Evolutionary conservation across 1,284 basidiomycete species (phyloP).

Genomic region (Heterobasidion parviporum): DNA sequence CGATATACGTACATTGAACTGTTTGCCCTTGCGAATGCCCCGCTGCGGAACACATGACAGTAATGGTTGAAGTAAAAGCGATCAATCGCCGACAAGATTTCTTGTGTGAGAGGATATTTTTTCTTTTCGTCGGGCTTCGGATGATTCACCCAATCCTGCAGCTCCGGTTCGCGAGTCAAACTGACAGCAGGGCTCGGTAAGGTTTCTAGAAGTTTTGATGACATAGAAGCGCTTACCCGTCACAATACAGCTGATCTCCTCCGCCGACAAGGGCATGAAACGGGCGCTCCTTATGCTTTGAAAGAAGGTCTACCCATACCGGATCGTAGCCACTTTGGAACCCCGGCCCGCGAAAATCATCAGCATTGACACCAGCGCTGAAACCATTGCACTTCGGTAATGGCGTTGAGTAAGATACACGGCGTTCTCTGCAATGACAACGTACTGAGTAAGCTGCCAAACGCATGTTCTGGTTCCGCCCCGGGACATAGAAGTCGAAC

Average conservation of each 20-base stretch:
- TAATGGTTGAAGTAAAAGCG: slow-evolving; percentile 90
- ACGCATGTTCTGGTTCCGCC: slow-evolving; percentile 77
- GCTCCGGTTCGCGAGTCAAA: slow-evolving; percentile 64
- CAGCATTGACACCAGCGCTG: slow-evolving; percentile 70
- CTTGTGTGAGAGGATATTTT: slow-evolving; percentile 55
- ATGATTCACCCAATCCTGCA: slow-evolving; percentile 78
- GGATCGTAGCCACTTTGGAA: slow-evolving; percentile 80
- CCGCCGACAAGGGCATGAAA: slow-evolving; percentile 85
- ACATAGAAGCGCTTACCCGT: slow-evolving; percentile 34
- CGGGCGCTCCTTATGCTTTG: slow-evolving; percentile 71
- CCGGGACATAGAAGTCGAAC: slow-evolving; percentile 82
- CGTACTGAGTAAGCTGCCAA: slow-evolving; percentile 82
- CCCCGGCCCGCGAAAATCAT: slow-evolving; percentile 69
- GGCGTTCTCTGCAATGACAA: background rate
- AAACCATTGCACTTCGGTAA: slow-evolving; percentile 69
- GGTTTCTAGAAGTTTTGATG: too few species aligned
- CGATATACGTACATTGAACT: slow-evolving; percentile 69
- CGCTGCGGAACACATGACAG: slow-evolving; percentile 77
- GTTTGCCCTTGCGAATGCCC: slow-evolving; percentile 90
- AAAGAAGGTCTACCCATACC: slow-evolving; percentile 87
- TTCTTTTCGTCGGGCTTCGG: slow-evolving; percentile 60
- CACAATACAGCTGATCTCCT: slow-evolving; percentile 81
- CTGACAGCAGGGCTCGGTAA: slow-evolving; percentile 22
- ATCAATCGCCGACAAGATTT: slow-evolving; percentile 78
- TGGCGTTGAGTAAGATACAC: background rate